phyloP scores from a whole-genome alignment of 2,329 filamentous ascomycete species.

The Exophiala mesophila region DNA sequence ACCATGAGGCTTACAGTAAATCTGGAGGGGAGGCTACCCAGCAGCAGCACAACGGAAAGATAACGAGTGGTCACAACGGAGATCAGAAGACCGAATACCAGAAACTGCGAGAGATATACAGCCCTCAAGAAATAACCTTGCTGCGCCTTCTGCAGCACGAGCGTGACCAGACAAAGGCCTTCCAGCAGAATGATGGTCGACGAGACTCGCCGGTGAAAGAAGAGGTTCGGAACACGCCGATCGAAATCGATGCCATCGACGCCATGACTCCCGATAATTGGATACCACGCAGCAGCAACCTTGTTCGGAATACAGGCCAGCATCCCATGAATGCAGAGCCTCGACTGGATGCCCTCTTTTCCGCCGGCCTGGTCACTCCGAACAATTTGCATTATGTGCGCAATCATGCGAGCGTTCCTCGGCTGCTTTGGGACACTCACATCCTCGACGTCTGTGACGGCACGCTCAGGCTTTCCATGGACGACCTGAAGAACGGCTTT shows the following conservation, averaged over 20 bases:
- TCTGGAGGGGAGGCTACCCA: slow-evolving; percentile 10
- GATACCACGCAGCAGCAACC: slow-evolving; percentile 44
- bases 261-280: slow-evolving; percentile 52
- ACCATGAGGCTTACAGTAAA: slow-evolving; percentile 35
- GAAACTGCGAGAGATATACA: slow-evolving; percentile 35
- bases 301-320: slow-evolving; percentile 50
- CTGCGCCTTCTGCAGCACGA: slow-evolving; percentile 42
- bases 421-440: slow-evolving; percentile 48
- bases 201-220: slow-evolving; percentile 34
- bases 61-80: not conserved
- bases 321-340: slow-evolving; percentile 51
- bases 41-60: slow-evolving; percentile 19
- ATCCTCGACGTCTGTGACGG: slow-evolving; percentile 42
- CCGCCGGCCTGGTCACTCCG: slow-evolving; percentile 48
- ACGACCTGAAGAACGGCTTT: slow-evolving; percentile 42
- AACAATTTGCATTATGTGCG: slow-evolving; percentile 50
- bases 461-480: slow-evolving; percentile 40
- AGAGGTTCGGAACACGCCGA: slow-evolving; percentile 13
- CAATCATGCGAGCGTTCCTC: slow-evolving; percentile 51
- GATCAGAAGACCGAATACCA: slow-evolving; percentile 17
- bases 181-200: slow-evolving; percentile 43
- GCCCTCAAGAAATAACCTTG: slow-evolving; percentile 41
- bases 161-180: slow-evolving; percentile 37
- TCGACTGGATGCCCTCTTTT: slow-evolving; percentile 39
- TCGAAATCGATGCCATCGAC: slow-evolving; percentile 45